Conservation (phyloP, 495 filamentous ascomycete genomes). For the Tuber indicum region DNA sequence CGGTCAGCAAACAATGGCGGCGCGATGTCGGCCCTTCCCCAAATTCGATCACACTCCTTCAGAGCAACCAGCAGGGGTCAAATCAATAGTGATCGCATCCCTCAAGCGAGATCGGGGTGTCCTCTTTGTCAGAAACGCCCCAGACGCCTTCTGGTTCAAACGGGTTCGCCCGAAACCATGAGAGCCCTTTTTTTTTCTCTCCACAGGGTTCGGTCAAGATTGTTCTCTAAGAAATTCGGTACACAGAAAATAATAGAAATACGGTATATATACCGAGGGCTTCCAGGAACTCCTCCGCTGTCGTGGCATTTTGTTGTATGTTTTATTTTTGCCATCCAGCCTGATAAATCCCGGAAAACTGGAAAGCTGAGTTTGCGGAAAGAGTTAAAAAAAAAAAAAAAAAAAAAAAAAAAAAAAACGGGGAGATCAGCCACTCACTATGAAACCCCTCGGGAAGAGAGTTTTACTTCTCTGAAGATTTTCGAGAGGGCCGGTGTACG, state of each 20-base stretch:
- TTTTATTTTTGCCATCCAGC: neutral
- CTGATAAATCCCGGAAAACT: neutral
- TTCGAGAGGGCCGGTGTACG: neutral
- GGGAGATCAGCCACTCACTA: conserved; percentile 1
- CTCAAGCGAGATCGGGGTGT: conserved; percentile 36
- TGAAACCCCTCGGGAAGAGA: neutral
- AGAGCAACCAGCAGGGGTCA: conserved; percentile 19
- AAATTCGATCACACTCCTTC: conserved; percentile 20
- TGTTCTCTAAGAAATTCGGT: neutral
- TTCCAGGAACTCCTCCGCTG: neutral
- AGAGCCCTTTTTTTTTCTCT: conserved; percentile 2
- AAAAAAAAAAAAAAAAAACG: neutral
- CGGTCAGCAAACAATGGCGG: conserved; percentile 34
- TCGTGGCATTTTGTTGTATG: neutral
- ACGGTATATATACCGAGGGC: conserved; percentile 1
- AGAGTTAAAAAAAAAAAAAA: neutral
- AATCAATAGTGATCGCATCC: conserved; percentile 32
- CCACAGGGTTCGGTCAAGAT: neutral
- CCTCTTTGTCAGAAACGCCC: conserved; percentile 36
- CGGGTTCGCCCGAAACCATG: neutral
- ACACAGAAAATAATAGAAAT: neutral
- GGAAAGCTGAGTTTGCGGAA: neutral
- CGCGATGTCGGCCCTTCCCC: conserved; percentile 26
- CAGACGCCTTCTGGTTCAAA: conserved; percentile 17
- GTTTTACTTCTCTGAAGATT: neutral